Evolutionary conservation across 768 basidiomycete genomes (phyloP), one percentile per base, ranked within the genome.

Genomic region (Suillus paluster): DNA sequence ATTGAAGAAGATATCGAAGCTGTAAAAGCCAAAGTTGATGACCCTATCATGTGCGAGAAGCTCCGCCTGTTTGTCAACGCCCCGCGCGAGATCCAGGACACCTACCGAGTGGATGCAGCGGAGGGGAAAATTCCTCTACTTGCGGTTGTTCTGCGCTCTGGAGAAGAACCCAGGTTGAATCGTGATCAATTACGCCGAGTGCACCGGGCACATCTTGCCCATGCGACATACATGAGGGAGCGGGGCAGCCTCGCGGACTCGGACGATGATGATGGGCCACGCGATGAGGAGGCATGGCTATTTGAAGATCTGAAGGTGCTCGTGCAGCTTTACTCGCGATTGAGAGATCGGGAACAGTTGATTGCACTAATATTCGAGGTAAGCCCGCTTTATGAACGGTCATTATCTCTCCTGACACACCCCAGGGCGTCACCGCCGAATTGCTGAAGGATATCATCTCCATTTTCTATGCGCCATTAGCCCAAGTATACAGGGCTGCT

Each of bases 381-480:
- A 59, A 59, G 84, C 64, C 33, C 25, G 10, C 54, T n/a, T 1
- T 63, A 38, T 23, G 11, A 15, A 25, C 6, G 19, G 33, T 27
- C 12, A 19, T 12, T 25, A 17, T 46, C 25, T 25, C 5, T n/a
- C 50, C 41, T 62, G 39, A 45, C 60, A 45, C 46, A 56, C 38
- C 23, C 8, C 39, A 99, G 96, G 96, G 97, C 23, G 89, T 89
- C 49, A 99, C 97, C 0, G 89, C 97, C 2, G 97, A 99, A 38
- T 81, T 99, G 27, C 79, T 99, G 70, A 98, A 96, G 75, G 97
- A 99, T 73, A 98, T 99, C 63, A 94, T 99, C 68, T 98, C 97
- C 21, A 99, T 99, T 62, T 99, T 99, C 76, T 99, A 99, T 75
- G 79, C 95, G 1, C 97, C 97, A 2, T 80, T 99, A 27, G 97